A percentile compares a stretch with the other conserved stretches of the same genome.
Evolutionary conservation across 1,284 basidiomycete species (phyloP).

Genomic region (Butyriboletus appendiculatus): DNA sequence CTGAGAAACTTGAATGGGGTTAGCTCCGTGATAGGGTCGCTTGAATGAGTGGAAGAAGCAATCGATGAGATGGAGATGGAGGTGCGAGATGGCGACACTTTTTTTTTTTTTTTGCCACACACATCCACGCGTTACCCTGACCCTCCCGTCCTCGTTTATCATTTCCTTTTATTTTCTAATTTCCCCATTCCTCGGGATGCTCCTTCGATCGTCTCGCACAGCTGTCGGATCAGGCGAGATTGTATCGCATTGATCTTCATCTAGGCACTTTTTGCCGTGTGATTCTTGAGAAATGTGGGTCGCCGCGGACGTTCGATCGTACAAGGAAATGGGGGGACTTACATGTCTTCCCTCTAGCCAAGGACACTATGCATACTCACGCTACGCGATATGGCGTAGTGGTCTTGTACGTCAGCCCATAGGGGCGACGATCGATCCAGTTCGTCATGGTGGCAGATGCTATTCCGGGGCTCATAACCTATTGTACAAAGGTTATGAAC

Average conservation of each 20-base stretch:
- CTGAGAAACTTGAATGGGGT: slow-evolving; percentile 21
- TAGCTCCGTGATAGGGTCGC: slow-evolving; percentile 17
- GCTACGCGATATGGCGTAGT: slow-evolving; percentile 9
- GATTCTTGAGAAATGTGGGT: slow-evolving; percentile 7
- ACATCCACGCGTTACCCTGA: background rate
- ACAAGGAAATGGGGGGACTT: background rate
- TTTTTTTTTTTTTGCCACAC: slow-evolving; percentile 6
- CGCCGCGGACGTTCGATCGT: slow-evolving; percentile 19
- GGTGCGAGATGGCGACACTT: slow-evolving; percentile 2
- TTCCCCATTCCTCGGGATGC: background rate
- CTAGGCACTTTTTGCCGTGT: background rate
- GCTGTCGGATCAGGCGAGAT: slow-evolving; percentile 21
- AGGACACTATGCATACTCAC: background rate
- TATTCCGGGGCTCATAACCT: slow-evolving; percentile 35
- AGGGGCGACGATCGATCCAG: slow-evolving; percentile 12
- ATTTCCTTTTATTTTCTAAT: background rate
- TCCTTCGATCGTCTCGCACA: slow-evolving; percentile 18
- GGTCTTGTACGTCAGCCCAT: slow-evolving; percentile 4
- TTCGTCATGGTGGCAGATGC: slow-evolving; percentile 10
- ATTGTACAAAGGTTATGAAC: slow-evolving; percentile 12
- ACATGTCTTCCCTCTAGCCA: background rate
- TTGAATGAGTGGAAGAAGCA: slow-evolving; percentile 2
- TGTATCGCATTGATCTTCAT: slow-evolving; percentile 11
- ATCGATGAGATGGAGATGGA: slow-evolving; percentile 13
- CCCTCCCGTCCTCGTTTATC: background rate